A percentile compares a stretch with the other conserved stretches of the same genome.
phyloP scores from a whole-genome alignment of 192 early-diverging fungal species.

The Haplosporangium gracile region DNA sequence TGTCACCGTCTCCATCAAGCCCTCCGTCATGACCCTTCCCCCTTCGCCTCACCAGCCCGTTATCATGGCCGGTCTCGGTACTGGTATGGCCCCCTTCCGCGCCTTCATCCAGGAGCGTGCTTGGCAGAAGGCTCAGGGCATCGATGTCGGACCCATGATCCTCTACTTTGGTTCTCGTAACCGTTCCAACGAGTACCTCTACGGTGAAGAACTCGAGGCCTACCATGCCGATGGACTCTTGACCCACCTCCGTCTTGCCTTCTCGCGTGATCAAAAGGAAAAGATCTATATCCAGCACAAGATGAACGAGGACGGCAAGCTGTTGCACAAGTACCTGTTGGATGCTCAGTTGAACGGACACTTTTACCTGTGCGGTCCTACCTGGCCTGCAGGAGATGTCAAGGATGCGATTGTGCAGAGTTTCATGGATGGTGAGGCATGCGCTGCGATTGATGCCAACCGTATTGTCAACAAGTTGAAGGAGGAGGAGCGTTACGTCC shows the following conservation, averaged over 20 bases:
- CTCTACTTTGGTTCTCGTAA: constrained; percentile 97
- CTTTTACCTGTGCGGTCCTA: constrained; percentile 98
- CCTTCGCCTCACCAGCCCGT: constrained; percentile 84
- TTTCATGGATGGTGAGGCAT: constrained; percentile 72
- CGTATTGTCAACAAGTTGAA: constrained; percentile 90
- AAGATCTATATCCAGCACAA: constrained; percentile 98
- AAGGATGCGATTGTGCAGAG: constrained; percentile 89
- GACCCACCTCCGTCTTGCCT: constrained; percentile 91
- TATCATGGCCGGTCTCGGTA: constrained; percentile 97
- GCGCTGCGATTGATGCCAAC: constrained; percentile 72
- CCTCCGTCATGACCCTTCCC: constrained; percentile 97
- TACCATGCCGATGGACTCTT: constrained; percentile 91
- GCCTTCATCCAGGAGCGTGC: constrained; percentile 97
- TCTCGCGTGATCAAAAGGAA: constrained; percentile 93
- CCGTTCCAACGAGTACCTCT: constrained; percentile 93
- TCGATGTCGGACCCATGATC: constrained; percentile 92
- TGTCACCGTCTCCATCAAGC: constrained; percentile 93
- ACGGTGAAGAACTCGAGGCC: constrained; percentile 97
- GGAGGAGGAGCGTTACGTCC: constrained; percentile 91
- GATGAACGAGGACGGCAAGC: constrained; percentile 87
- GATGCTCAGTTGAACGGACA: constrained; percentile 73
- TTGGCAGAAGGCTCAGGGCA: constrained; percentile 80
- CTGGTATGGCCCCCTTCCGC: constrained; percentile 99
- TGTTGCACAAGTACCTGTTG: constrained; percentile 83
- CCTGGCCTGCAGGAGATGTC: constrained; percentile 96